Evolutionary conservation across 164 flowering plant genomes (phyloP).

Genomic region (Piper longum): DNA sequence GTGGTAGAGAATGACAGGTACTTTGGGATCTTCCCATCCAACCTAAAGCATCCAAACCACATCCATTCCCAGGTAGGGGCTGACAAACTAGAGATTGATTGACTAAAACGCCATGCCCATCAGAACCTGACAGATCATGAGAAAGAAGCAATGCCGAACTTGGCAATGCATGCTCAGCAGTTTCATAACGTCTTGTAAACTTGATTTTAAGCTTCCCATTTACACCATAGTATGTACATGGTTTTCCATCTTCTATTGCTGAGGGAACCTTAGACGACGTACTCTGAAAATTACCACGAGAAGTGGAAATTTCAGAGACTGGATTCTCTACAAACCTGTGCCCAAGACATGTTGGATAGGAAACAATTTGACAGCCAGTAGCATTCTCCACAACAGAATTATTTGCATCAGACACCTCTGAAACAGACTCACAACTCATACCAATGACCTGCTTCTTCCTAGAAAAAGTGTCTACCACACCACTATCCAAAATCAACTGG

Average conservation of each 20-base stretch:
- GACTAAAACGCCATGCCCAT: background rate
- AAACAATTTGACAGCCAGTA: slow-evolving; percentile 2
- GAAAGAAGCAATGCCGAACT: background rate
- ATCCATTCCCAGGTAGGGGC: background rate
- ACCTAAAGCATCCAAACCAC: background rate
- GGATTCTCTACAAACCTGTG: background rate
- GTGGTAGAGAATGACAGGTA: background rate
- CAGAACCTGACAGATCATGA: background rate
- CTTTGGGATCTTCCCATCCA: background rate
- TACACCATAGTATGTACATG: background rate
- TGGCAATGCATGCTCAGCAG: background rate
- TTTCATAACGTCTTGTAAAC: background rate
- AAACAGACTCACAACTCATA: background rate
- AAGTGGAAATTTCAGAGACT: background rate
- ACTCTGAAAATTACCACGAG: background rate
- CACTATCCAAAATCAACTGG: background rate
- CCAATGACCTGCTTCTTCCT: slow-evolving; percentile 1
- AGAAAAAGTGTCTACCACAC: background rate
- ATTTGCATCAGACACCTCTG: background rate
- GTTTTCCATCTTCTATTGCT: background rate
- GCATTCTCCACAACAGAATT: background rate
- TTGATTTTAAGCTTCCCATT: slow-evolving; percentile 1
- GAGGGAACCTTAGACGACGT: background rate
- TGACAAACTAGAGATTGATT: background rate
- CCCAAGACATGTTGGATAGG: background rate